These are phyloP conservation scores for Leccinum disarticulatum DNA, from an alignment of 768 basidiomycete genomes.

Conservation along the genomic window DNA sequence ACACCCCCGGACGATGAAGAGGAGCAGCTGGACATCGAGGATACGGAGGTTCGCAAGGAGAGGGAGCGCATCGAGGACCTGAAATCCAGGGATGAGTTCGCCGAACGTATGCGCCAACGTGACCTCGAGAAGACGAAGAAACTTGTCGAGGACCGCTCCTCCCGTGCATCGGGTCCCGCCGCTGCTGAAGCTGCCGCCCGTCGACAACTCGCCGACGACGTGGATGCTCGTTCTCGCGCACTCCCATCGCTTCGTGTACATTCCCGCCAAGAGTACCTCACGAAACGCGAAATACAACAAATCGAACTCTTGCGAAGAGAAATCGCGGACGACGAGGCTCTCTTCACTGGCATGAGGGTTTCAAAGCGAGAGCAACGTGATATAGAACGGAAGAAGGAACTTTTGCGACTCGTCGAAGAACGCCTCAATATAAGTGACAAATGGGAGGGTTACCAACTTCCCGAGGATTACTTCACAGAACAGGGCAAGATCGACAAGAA, in stretches of 20 bases:
- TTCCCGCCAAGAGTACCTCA: slow-evolving; percentile 93
- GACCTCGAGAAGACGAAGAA: slow-evolving; percentile 88
- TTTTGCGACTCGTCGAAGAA: slow-evolving; percentile 90
- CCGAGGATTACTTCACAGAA: slow-evolving; percentile 97
- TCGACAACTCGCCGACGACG: slow-evolving; percentile 75
- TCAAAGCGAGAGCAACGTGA: slow-evolving; percentile 80
- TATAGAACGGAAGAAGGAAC: slow-evolving; percentile 89
- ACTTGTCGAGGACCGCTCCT: slow-evolving; percentile 88
- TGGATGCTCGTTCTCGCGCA: slow-evolving; percentile 51
- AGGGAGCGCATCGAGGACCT: slow-evolving; percentile 76
- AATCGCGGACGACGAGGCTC: slow-evolving; percentile 89
- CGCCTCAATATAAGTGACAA: slow-evolving; percentile 93
- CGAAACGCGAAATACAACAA: slow-evolving; percentile 94
- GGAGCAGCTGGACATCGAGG: slow-evolving; percentile 61
- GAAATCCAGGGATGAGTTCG: slow-evolving; percentile 89
- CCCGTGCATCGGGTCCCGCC: slow-evolving; percentile 60
- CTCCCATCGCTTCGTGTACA: slow-evolving; percentile 78
- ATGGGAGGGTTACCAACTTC: slow-evolving; percentile 93
- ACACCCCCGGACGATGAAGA: slow-evolving; percentile 35
- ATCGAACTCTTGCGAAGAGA: slow-evolving; percentile 91
- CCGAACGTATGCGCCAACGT: slow-evolving; percentile 78
- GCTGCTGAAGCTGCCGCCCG: slow-evolving; percentile 83
- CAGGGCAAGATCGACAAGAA: slow-evolving; percentile 98
- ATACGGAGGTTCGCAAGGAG: slow-evolving; percentile 68
- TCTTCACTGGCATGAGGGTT: slow-evolving; percentile 89